Evolutionary conservation across 768 basidiomycete species (phyloP).

Genomic region (Macrolepiota fuliginosa): DNA sequence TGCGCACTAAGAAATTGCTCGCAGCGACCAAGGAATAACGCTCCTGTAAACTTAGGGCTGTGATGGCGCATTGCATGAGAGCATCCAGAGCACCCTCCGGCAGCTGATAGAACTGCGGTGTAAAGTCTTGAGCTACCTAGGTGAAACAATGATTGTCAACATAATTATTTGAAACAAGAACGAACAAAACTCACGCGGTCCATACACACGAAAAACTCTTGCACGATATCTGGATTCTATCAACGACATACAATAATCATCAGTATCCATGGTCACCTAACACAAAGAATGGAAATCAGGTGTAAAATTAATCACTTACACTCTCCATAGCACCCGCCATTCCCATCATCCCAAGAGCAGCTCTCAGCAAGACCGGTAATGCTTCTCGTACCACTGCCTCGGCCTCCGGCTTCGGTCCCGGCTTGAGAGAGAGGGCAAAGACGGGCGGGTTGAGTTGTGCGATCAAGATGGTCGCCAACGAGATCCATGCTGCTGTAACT

Average conservation of each 20-base stretch:
- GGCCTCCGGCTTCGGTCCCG: conserved; percentile 53
- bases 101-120: conserved; percentile 56
- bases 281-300: background rate
- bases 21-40: conserved; percentile 83
- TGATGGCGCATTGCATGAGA: conserved; percentile 67
- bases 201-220: conserved; percentile 83
- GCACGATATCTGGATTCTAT: conserved; percentile 90
- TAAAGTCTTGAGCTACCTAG: conserved; percentile 57
- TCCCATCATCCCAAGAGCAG: conserved; percentile 50
- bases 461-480: conserved; percentile 75
- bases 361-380: conserved; percentile 57
- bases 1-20: conserved; percentile 76
- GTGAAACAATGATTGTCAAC: conserved; percentile 19
- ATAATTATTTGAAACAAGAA: background rate
- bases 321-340: conserved; percentile 65
- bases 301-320: conserved; percentile 37
- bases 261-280: background rate
- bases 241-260: background rate
- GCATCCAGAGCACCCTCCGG: conserved; percentile 63
- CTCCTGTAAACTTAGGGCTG: conserved; percentile 71
- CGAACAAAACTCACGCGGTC: conserved; percentile 52
- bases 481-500: conserved; percentile 81
- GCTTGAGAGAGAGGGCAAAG: conserved; percentile 45
- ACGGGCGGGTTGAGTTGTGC: conserved; percentile 79
- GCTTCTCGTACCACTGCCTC: conserved; percentile 52